A percentile compares a stretch with the other conserved stretches of the same genome.
Conservation (phyloP, 2,329 filamentous ascomycete species). For the Aphanoascus verrucosus region DNA sequence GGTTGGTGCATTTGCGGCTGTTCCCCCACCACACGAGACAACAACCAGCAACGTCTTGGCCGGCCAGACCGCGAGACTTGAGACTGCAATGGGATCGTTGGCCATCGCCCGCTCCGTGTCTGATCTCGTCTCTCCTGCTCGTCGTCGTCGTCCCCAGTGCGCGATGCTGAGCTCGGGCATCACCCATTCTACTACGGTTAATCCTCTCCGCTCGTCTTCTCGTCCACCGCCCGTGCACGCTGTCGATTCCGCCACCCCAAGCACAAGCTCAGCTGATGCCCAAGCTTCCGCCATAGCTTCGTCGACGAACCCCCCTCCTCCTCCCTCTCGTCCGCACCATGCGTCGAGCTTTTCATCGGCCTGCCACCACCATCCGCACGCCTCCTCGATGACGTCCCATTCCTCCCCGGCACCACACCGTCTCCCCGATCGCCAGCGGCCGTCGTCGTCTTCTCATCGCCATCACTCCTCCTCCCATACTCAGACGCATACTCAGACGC, state of each 20-base stretch:
- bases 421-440: slow-evolving; percentile 14
- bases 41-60: background rate
- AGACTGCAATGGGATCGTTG: slow-evolving; percentile 49
- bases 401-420: slow-evolving; percentile 23
- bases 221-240: background rate
- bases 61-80: background rate
- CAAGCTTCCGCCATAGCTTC: slow-evolving; percentile 18
- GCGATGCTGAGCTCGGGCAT: slow-evolving; percentile 11
- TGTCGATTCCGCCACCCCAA: slow-evolving; percentile 15
- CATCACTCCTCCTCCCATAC: slow-evolving; percentile 6
- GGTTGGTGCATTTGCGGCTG: background rate
- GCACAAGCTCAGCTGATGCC: slow-evolving; percentile 15
- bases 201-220: background rate
- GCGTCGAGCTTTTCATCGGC: slow-evolving; percentile 7
- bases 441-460: slow-evolving; percentile 11
- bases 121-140: slow-evolving; percentile 43
- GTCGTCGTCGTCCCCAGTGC: slow-evolving; percentile 49
- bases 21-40: background rate
- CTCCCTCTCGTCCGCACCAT: slow-evolving; percentile 1
- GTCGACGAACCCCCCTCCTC: background rate
- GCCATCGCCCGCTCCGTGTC: slow-evolving; percentile 59
- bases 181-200: slow-evolving; percentile 1
- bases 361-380: slow-evolving; percentile 2
- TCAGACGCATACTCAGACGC: background rate
- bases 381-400: slow-evolving; percentile 43